Evolutionary conservation across 208 protist genomes (phyloP).

Genomic region (Trypanosomatidae sp.): DNA sequence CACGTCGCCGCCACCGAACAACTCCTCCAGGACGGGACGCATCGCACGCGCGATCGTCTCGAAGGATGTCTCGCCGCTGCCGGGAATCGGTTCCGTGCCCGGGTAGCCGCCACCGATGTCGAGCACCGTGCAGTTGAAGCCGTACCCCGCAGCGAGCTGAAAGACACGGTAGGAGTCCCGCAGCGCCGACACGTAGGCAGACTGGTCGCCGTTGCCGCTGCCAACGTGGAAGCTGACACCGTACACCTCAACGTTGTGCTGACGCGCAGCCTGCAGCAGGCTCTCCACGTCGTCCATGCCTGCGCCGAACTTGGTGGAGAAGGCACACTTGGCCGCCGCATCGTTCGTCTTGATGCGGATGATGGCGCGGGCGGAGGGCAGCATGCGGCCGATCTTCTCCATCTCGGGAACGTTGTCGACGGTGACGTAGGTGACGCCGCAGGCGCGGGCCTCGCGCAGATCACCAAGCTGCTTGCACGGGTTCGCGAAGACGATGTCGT

Average conservation of each 20-base stretch:
- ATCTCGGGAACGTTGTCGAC: conserved; percentile 85
- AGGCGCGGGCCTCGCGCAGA: conserved; percentile 46
- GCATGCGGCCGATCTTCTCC: conserved; percentile 56
- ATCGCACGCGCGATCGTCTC: conserved; percentile 62
- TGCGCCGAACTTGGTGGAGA: conserved; percentile 88
- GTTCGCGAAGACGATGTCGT: conserved; percentile 87
- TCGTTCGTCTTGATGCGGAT: conserved; percentile 83
- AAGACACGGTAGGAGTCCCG: conserved; percentile 54
- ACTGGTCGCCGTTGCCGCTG: conserved; percentile 62
- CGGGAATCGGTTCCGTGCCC: conserved; percentile 25
- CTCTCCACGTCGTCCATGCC: conserved; percentile 32
- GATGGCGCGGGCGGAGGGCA: conserved; percentile 52
- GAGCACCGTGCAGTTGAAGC: conserved; percentile 77
- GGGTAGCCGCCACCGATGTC: conserved; percentile 91
- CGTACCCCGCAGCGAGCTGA: conserved; percentile 46
- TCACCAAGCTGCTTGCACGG: conserved; percentile 83
- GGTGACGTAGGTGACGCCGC: conserved; percentile 69
- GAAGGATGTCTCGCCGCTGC: conserved; percentile 32
- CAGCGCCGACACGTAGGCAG: conserved; percentile 62
- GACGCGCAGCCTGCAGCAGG: conserved; percentile 41
- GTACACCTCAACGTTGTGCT: conserved; percentile 54
- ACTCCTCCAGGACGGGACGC: conserved; percentile 48
- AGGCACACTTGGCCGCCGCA: conserved; percentile 49
- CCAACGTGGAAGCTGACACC: conserved; percentile 92
- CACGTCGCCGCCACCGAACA: conserved; percentile 54